Base-by-base conservation (phyloP, 768 basidiomycete genomes). In the Crassisporium funariophilum region DNA sequence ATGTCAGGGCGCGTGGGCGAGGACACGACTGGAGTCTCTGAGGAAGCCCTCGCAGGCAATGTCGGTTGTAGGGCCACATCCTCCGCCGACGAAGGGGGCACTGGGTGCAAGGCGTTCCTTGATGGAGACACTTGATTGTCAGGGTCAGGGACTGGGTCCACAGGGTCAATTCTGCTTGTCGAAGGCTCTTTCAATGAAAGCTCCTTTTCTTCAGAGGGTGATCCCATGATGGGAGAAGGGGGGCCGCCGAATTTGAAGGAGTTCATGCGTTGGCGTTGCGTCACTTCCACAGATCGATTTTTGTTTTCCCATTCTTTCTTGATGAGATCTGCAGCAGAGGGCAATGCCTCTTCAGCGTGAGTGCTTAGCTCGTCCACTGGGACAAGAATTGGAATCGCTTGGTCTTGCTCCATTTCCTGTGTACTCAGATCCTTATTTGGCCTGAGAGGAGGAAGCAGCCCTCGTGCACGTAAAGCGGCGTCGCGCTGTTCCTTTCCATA, bases 381-480 rank as follows among this genome's bases (percentile, higher is more conserved):
- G 4, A 59, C 37, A 13, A 74, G 53, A n/a, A 72, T 55, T 4
- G 73, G 73, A 7, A 77, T 68, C 1, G 58, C 58, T 6, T 25
- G 58, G 60, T 72, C 69, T 34, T 60, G 66, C 48, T 71, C 62
- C 35, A 42, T 67, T 52, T 72, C 77, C 59, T 63, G 69, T 19
- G 57, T 66, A 63, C 63, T 77, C 41, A 74, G 71, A 61, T 64
- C 73, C 53, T 63, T 76, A 35, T 68, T 73, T 4, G 71, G 62
- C 13, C 58, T 57, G 20, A 75, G 64, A 7, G 77, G 74, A 17
- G 84, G 82, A 2, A 79, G 66, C 29, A 86, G 67, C 0, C 83
- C 83, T 23, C 82, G 75, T 53, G 76, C 82, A 10, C 83, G 75
- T 16, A 85, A 71, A 1, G 83, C 83, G 3, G 79, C 82, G 36